phyloP scores from a whole-genome alignment of 495 filamentous ascomycete genomes.

The Cercophora scortea region DNA sequence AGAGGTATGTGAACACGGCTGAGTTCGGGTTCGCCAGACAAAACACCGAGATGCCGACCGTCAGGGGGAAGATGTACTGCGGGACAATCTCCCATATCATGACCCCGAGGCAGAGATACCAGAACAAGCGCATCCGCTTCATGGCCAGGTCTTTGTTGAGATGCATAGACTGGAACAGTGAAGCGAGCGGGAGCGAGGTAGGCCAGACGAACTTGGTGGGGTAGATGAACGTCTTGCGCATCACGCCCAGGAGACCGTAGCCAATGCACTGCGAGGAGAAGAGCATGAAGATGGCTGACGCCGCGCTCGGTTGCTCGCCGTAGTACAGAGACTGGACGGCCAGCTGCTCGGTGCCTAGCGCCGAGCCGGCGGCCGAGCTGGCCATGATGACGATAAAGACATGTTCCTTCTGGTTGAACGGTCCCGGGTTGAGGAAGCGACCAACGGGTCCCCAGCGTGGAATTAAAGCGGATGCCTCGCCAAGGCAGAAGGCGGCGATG shows the following conservation, averaged over 20 bases:
- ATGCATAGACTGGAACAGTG: constrained; percentile 33
- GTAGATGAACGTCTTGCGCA: constrained; percentile 44
- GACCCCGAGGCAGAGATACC: constrained; percentile 23
- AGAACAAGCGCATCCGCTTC: constrained; percentile 28
- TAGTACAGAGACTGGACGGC: constrained; percentile 37
- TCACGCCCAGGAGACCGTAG: constrained; percentile 42
- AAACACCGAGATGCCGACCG: constrained; percentile 45
- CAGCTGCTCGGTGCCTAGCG: constrained; percentile 28
- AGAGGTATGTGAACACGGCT: constrained; percentile 47
- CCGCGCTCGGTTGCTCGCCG: constrained; percentile 22
- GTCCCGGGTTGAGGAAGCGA: constrained; percentile 27
- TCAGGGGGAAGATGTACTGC: constrained; percentile 43
- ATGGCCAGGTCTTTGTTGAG: constrained; percentile 23
- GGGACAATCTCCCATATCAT: constrained; percentile 45
- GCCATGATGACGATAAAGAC: constrained; percentile 29
- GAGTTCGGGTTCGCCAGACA: constrained; percentile 42
- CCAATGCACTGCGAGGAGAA: constrained; percentile 40
- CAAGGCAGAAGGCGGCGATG: constrained; percentile 30
- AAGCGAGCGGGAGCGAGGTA: constrained; percentile 23
- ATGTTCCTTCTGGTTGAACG: constrained; percentile 36
- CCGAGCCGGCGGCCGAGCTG: constrained; percentile 26
- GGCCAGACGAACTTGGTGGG: constrained; percentile 43
- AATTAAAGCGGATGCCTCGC: constrained; percentile 27
- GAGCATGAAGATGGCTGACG: constrained; percentile 29
- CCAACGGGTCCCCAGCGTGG: constrained; percentile 26